phyloP scores from a whole-genome alignment of 1,284 basidiomycete genomes.

The Omphalotus olearius region DNA sequence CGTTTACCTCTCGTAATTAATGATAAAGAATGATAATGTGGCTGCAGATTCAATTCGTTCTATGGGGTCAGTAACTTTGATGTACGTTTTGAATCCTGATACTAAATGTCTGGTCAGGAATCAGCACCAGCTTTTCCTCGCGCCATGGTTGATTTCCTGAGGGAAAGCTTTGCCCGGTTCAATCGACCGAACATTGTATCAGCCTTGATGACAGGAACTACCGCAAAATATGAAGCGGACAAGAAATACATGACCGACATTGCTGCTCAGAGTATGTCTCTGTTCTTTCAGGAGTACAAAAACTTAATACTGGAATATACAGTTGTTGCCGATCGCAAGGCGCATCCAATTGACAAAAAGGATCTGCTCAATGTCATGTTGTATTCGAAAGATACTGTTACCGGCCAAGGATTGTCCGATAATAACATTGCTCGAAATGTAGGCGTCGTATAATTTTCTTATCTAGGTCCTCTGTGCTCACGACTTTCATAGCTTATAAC shows the following conservation, averaged over 20 bases:
- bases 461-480: background rate
- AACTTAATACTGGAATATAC: background rate
- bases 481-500: constrained; percentile 34
- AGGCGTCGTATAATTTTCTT: constrained; percentile 7
- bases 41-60: constrained; percentile 34
- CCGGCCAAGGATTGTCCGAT: constrained; percentile 39
- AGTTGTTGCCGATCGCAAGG: constrained; percentile 34
- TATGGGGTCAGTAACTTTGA: constrained; percentile 23
- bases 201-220: constrained; percentile 29
- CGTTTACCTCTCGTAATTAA: background rate
- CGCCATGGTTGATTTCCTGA: constrained; percentile 39
- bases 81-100: background rate
- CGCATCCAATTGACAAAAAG: constrained; percentile 33
- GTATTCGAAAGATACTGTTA: constrained; percentile 36
- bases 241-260: constrained; percentile 37
- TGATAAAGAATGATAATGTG: background rate
- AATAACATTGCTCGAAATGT: constrained; percentile 43
- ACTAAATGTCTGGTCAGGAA: constrained; percentile 17
- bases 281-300: background rate
- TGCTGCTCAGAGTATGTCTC: constrained; percentile 31
- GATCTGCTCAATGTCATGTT: constrained; percentile 47
- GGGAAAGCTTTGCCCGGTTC: constrained; percentile 31
- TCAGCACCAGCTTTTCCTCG: constrained; percentile 38
- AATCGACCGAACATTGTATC: constrained; percentile 34
- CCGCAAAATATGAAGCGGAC: constrained; percentile 37